phyloP scores from a whole-genome alignment of 495 filamentous ascomycete species.

The Xylaria acuta region DNA sequence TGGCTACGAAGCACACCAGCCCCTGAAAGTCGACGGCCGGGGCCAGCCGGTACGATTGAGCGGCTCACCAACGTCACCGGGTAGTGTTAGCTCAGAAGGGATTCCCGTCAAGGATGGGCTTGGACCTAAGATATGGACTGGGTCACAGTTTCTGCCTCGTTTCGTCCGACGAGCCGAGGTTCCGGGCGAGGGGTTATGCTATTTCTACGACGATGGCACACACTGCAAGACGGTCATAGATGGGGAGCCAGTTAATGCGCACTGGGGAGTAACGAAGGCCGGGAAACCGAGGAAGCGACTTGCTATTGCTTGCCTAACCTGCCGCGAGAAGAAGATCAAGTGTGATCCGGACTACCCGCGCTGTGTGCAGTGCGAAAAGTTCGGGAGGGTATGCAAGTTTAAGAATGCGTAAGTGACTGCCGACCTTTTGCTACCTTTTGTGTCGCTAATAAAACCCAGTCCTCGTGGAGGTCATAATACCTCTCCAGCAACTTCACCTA shows the following conservation, averaged over 20 bases:
- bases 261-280: slow-evolving; percentile 93
- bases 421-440: not conserved
- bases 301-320: slow-evolving; percentile 87
- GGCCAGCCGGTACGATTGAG: slow-evolving; percentile 33
- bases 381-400: slow-evolving; percentile 81
- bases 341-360: slow-evolving; percentile 86
- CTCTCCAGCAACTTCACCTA: slow-evolving; percentile 57
- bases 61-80: slow-evolving; percentile 49
- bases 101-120: slow-evolving; percentile 58
- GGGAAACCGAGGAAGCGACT: slow-evolving; percentile 89
- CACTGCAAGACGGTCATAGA: slow-evolving; percentile 85
- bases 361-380: slow-evolving; percentile 91
- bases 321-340: slow-evolving; percentile 96
- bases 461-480: slow-evolving; percentile 62
- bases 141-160: slow-evolving; percentile 64
- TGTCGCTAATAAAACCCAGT: slow-evolving; percentile 41
- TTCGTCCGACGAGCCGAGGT: slow-evolving; percentile 66
- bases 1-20: slow-evolving; percentile 33
- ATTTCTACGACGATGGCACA: slow-evolving; percentile 86
- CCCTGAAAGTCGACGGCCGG: slow-evolving; percentile 31
- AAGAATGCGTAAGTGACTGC: slow-evolving; percentile 79
- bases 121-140: slow-evolving; percentile 67
- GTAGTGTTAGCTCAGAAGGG: slow-evolving; percentile 49
- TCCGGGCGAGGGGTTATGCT: slow-evolving; percentile 81
- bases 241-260: slow-evolving; percentile 84